phyloP scores from a whole-genome alignment of 768 basidiomycete species.

The Leucosporidium creatinivorum region DNA sequence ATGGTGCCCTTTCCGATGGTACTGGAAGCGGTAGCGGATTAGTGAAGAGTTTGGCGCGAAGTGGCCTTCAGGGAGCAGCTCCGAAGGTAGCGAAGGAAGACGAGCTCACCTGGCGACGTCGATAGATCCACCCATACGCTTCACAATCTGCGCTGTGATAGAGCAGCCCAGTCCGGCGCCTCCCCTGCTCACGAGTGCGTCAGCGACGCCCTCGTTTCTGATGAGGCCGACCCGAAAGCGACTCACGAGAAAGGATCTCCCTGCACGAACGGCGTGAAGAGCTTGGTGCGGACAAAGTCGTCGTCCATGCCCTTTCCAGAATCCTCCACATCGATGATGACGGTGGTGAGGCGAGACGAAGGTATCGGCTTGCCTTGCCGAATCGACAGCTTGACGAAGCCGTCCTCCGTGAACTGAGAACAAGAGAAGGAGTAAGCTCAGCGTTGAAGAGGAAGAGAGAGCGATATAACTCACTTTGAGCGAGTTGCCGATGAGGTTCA shows the following conservation, averaged over 20 bases:
- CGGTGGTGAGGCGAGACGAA: not conserved
- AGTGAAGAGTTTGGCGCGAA: too few species aligned
- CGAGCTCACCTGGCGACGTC: not conserved
- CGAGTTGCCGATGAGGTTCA: slow-evolving; percentile 36
- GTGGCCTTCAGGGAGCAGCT: too few species aligned
- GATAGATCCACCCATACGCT: not conserved
- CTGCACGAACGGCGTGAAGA: slow-evolving; percentile 38
- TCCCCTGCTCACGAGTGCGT: not conserved
- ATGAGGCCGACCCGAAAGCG: too few species aligned
- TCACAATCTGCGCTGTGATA: not conserved
- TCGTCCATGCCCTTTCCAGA: slow-evolving; percentile 7
- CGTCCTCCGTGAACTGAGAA: slow-evolving; percentile 16
- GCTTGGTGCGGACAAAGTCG: slow-evolving; percentile 31
- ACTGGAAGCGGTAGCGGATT: too few species aligned
- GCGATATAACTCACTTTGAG: slow-evolving; percentile 20
- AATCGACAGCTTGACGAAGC: slow-evolving; percentile 29
- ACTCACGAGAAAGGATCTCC: slow-evolving; percentile 17
- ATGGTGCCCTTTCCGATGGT: not conserved
- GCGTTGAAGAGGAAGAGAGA: not conserved
- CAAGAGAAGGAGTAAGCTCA: too few species aligned
- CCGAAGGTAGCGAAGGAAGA: too few species aligned
- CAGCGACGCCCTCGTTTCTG: too few species aligned
- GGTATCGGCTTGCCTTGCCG: too few species aligned
- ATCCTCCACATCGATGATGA: not conserved
- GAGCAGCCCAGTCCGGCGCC: slow-evolving; percentile 37